Evolutionary conservation across 108 stramenopile genomes (phyloP).

Genomic region (Cylindrotheca fusiformis): DNA sequence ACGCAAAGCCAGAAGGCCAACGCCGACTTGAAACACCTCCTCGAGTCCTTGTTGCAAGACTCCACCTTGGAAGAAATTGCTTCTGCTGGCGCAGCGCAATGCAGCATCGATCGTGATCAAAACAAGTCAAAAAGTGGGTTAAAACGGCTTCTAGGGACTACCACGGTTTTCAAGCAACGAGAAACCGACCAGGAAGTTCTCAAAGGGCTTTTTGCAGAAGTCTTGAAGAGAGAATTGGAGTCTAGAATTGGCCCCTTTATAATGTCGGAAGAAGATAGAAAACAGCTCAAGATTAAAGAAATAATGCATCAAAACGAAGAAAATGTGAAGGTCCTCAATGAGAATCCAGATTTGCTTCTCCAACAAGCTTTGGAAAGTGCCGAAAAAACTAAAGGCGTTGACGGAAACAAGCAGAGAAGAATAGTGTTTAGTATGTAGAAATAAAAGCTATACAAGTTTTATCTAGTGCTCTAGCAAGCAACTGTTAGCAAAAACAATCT

Average conservation of each 20-base stretch:
- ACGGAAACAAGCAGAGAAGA: background rate
- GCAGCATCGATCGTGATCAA: background rate
- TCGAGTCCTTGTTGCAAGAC: slow-evolving; percentile 1
- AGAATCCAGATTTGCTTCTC: background rate
- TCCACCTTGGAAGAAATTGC: slow-evolving; percentile 11
- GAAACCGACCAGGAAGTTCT: background rate
- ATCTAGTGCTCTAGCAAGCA: too few species aligned
- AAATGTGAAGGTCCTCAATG: background rate
- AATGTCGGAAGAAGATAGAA: background rate
- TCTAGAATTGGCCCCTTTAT: background rate
- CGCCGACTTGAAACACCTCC: slow-evolving; percentile 4
- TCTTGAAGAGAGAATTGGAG: background rate
- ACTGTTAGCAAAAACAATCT: too few species aligned
- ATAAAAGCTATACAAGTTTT: too few species aligned
- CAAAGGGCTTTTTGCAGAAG: background rate
- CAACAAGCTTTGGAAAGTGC: background rate
- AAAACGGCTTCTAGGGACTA: background rate
- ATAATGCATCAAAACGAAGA: background rate
- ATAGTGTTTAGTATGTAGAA: background rate
- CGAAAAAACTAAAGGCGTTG: background rate
- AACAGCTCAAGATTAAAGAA: background rate
- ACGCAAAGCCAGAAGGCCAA: background rate
- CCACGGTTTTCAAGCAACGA: background rate
- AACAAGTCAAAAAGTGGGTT: background rate
- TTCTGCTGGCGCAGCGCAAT: background rate